These are phyloP conservation scores for Suillus decipiens DNA, from an alignment of 768 basidiomycete species.

Conservation along the genomic window DNA sequence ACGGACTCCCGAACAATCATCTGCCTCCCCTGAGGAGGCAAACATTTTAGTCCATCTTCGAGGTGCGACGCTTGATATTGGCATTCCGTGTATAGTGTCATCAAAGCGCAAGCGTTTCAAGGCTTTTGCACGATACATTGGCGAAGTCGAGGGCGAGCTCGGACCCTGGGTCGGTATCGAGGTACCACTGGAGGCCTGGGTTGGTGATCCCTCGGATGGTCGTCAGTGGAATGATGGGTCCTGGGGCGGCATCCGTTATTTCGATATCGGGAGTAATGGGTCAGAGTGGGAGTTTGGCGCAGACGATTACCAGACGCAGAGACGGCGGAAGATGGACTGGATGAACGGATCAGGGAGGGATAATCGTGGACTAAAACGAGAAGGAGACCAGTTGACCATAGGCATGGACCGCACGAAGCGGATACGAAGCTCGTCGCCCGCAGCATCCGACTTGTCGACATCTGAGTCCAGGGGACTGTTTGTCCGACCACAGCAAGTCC, in stretches of 20 bases:
- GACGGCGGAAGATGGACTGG: conserved; percentile 45
- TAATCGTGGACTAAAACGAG: conserved; percentile 46
- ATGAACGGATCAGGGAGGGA: conserved; percentile 29
- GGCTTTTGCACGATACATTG: conserved; percentile 86
- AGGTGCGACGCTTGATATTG: conserved; percentile 79
- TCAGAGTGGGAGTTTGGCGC: conserved; percentile 67
- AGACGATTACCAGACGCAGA: conserved; percentile 46
- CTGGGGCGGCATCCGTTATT: conserved; percentile 81
- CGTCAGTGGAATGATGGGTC: conserved; percentile 86
- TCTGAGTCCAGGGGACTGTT: conserved; percentile 75
- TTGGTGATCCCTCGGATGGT: conserved; percentile 52
- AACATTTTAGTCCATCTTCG: conserved; percentile 34
- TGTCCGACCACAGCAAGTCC: conserved; percentile 81
- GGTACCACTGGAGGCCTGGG: conserved; percentile 66
- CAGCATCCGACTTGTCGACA: conserved; percentile 55
- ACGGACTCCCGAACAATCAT: conserved; percentile 24
- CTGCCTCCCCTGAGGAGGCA: conserved; percentile 25
- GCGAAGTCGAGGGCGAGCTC: conserved; percentile 76
- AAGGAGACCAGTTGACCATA: conserved; percentile 54
- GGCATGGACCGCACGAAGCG: conserved; percentile 53
- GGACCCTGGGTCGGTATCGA: conserved; percentile 94
- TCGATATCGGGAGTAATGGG: conserved; percentile 64
- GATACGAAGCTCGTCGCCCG: conserved; percentile 68
- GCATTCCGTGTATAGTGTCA: conserved; percentile 89
- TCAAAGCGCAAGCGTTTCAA: conserved; percentile 83